Conservation (phyloP, 176 grass and related monocot species). For the Cocos nucifera region DNA sequence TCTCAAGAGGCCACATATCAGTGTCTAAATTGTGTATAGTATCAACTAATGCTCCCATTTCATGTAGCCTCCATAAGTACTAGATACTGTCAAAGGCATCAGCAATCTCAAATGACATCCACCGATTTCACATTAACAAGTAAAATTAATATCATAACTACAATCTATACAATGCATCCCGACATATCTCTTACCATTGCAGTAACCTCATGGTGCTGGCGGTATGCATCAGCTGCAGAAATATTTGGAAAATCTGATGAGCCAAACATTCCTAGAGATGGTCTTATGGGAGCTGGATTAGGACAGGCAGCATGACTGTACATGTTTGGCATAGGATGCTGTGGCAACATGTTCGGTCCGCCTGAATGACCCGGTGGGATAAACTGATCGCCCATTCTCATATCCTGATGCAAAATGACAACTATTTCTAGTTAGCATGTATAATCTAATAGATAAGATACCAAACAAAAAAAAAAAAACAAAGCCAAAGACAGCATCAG, state of each 20-base stretch:
- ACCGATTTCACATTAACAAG: slow-evolving; percentile 2
- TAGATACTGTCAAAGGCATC: too few relatives aligned
- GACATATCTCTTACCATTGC: slow-evolving; percentile 45
- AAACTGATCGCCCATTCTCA: slow-evolving; percentile 36
- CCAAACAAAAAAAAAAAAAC: neutral
- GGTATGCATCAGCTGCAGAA: slow-evolving; percentile 74
- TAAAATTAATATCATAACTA: slow-evolving; percentile 7
- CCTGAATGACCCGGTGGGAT: slow-evolving; percentile 39
- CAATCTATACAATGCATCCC: neutral
- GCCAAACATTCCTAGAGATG: slow-evolving; percentile 29
- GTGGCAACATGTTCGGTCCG: slow-evolving; percentile 51
- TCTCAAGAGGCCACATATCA: too few relatives aligned
- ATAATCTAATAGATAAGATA: neutral
- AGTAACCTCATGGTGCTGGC: slow-evolving; percentile 90
- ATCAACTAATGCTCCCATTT: too few relatives aligned
- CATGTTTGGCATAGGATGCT: slow-evolving; percentile 31
- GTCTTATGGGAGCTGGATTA: slow-evolving; percentile 32
- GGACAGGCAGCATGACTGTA: slow-evolving; percentile 48
- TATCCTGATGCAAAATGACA: slow-evolving; percentile 37
- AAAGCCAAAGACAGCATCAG: neutral
- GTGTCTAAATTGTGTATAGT: too few relatives aligned
- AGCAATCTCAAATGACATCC: neutral
- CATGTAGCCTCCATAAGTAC: too few relatives aligned
- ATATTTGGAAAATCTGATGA: slow-evolving; percentile 34
- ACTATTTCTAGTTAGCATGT: slow-evolving; percentile 17